Evolutionary conservation across 106 monocot genomes (phyloP), one percentile per base, ranked within the genome.

Genomic region (Vanilla planifolia): DNA sequence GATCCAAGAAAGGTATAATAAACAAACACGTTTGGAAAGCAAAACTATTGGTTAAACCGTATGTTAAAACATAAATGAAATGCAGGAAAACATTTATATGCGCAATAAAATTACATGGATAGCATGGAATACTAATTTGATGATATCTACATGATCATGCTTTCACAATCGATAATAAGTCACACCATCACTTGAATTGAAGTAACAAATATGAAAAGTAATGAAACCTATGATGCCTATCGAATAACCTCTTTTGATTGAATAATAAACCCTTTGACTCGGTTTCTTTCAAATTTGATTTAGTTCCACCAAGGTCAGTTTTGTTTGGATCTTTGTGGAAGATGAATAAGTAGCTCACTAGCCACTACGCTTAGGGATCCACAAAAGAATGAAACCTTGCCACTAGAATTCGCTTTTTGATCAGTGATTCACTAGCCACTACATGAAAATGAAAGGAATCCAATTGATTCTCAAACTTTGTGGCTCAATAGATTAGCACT

Each of bases 261-360:
- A 46, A 46, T 16, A 46, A 46, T 4, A 16, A 46, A 46, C 17
- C 45, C 45, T 46, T 46, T 46, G 45, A 46, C 45, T n/a, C 45
- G 1, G 16, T 46, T 46, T 46, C 45, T 46, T 46, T 1, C 26
- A 17, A 59, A 35, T 34, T 16, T 59, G 11, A 7, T 21, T 5
- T 6, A 50, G 50, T 50, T 50, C n/a, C 50, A 50, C 11, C 50
- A 21, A 50, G 25, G 50, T 25, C 25, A 1, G 5, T 4, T 50
- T 50, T 50, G 7, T 4, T 50, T 25, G 22, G 50, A 50, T 50
- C 50, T 25, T 50, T 19, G 24, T 50, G 3, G 50, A 50, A 50
- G 50, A 50, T 24, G 50, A 50, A 50, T 21, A 50, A 50, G 50
- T 8, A 25, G 25, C 26, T 50, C 25, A 25, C 24, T 11, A 50